phyloP scores from a whole-genome alignment of 2,329 filamentous ascomycete genomes.

The Ophiostoma sp. region DNA sequence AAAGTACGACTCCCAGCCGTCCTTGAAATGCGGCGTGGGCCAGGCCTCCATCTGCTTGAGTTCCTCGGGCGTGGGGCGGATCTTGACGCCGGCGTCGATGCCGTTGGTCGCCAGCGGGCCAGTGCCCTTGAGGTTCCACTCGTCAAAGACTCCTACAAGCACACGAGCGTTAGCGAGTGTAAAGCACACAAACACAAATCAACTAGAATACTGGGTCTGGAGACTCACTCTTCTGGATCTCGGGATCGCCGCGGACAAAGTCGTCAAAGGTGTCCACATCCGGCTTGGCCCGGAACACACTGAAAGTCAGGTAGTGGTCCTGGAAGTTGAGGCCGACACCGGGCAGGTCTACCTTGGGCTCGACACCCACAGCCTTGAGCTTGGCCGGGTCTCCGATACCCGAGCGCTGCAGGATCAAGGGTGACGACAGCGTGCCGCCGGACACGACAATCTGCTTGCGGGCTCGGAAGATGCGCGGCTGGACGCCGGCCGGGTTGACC shows the following conservation, averaged over 20 bases:
- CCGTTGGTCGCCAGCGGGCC: slow-evolving; percentile 76
- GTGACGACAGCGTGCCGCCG: slow-evolving; percentile 71
- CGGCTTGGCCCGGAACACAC: slow-evolving; percentile 70
- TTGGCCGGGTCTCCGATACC: slow-evolving; percentile 73
- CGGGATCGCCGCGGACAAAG: slow-evolving; percentile 71
- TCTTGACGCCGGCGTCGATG: slow-evolving; percentile 78
- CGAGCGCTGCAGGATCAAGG: slow-evolving; percentile 72
- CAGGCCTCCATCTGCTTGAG: slow-evolving; percentile 67
- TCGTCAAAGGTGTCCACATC: slow-evolving; percentile 78
- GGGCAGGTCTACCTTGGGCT: slow-evolving; percentile 69
- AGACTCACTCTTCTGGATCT: slow-evolving; percentile 62
- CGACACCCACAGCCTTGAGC: slow-evolving; percentile 65
- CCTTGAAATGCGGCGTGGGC: slow-evolving; percentile 72
- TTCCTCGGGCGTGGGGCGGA: slow-evolving; percentile 69
- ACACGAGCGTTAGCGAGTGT: slow-evolving; percentile 17
- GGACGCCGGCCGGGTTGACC: slow-evolving; percentile 47
- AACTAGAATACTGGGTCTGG: not conserved
- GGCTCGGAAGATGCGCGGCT: slow-evolving; percentile 60
- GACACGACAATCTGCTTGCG: slow-evolving; percentile 74
- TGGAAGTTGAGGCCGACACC: slow-evolving; percentile 77
- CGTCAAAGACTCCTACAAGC: slow-evolving; percentile 62
- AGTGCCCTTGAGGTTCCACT: slow-evolving; percentile 78
- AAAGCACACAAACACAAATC: not conserved
- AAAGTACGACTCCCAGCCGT: slow-evolving; percentile 79
- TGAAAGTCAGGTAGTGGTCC: slow-evolving; percentile 72